Conservation (phyloP, 2,329 filamentous ascomycete genomes). For the Venturia effusa region DNA sequence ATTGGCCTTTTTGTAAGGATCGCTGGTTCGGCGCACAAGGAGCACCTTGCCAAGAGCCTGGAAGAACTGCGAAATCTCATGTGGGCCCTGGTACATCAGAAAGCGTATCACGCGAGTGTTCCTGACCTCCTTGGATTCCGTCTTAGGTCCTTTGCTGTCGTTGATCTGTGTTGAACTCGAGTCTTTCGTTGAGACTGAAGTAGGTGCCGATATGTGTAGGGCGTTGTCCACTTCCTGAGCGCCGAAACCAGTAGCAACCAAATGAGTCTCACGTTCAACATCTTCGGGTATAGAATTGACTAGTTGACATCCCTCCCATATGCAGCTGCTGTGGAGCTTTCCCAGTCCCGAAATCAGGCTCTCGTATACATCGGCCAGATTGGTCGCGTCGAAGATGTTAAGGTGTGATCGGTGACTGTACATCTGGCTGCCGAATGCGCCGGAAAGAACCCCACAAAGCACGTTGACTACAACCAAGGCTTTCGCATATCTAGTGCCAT, state of each 20-base stretch:
- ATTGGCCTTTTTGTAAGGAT: constrained; percentile 52
- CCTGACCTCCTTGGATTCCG: constrained; percentile 40
- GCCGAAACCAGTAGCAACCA: constrained; percentile 27
- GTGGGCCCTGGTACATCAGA: constrained; percentile 67
- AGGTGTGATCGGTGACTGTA: constrained; percentile 52
- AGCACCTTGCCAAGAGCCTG: constrained; percentile 76
- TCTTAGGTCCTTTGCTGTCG: constrained; percentile 14
- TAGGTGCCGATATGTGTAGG: constrained; percentile 17
- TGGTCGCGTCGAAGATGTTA: constrained; percentile 62
- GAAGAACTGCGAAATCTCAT: constrained; percentile 73
- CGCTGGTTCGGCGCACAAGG: constrained; percentile 58
- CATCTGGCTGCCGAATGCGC: constrained; percentile 54
- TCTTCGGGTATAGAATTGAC: constrained; percentile 61
- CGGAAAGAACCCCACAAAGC: constrained; percentile 62
- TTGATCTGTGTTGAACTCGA: constrained; percentile 13
- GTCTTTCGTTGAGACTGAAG: not conserved
- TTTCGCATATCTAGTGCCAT: constrained; percentile 70
- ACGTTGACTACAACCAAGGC: constrained; percentile 67
- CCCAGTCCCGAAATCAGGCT: constrained; percentile 65
- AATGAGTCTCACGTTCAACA: constrained; percentile 42
- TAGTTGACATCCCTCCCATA: constrained; percentile 73
- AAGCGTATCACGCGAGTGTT: constrained; percentile 72
- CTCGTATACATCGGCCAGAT: constrained; percentile 75
- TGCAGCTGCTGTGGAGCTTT: constrained; percentile 63
- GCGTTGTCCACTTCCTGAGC: constrained; percentile 29